phyloP scores from a whole-genome alignment of 164 flowering plant genomes.

The Stephania yunnanensis region DNA sequence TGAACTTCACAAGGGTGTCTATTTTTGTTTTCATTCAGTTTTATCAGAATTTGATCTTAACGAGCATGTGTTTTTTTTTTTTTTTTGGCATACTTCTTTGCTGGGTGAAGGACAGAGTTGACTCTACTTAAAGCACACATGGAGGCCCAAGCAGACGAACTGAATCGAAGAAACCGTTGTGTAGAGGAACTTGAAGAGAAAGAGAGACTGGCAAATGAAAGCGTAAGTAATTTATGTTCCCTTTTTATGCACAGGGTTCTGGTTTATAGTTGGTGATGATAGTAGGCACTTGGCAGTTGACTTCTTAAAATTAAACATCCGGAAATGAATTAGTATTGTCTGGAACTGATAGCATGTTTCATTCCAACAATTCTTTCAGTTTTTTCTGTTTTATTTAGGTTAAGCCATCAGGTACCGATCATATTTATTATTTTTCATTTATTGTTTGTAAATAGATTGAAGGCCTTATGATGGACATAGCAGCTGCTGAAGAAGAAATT shows the following conservation, averaged over 20 bases:
- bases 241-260: background rate
- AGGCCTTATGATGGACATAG: conserved; percentile 96
- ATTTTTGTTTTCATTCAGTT: background rate
- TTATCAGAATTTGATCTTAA: background rate
- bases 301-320: background rate
- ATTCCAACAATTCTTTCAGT: background rate
- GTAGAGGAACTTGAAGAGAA: conserved; percentile 86
- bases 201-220: conserved; percentile 87
- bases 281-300: background rate
- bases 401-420: background rate
- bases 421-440: background rate
- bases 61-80: conserved; percentile 9
- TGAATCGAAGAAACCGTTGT: conserved; percentile 47
- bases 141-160: conserved; percentile 77
- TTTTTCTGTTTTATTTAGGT: background rate
- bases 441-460: conserved; percentile 50
- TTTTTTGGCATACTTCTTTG: conserved; percentile 18
- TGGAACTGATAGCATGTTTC: background rate
- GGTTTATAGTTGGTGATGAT: background rate
- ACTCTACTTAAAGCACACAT: conserved; percentile 59
- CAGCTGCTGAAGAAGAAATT: conserved; percentile 97
- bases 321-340: background rate
- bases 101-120: conserved; percentile 79
- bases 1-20: background rate
- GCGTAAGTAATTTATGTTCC: conserved; percentile 31